Percentiles rank a stretch among this genome's conserved stretches.
Conservation (phyloP, 2,329 filamentous ascomycete genomes). For the Colletotrichum theobromicola region DNA sequence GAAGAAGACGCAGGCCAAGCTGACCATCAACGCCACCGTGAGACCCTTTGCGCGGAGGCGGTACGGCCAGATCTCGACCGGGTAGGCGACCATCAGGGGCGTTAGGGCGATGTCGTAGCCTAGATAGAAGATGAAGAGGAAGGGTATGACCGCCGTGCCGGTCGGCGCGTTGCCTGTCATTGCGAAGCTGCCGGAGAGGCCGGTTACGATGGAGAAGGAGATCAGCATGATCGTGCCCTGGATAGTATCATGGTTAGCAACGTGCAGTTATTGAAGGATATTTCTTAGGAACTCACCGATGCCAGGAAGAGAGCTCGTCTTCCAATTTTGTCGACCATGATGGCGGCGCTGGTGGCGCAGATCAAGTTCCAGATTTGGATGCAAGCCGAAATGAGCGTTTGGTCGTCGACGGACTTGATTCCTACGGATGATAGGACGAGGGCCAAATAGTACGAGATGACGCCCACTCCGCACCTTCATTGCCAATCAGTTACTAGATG, state of each 20-base stretch:
- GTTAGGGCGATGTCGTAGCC: not conserved
- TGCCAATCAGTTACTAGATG: not conserved
- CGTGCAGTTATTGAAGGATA: constrained; percentile 12
- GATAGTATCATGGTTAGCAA: not conserved
- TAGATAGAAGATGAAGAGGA: not conserved
- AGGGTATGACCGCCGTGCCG: not conserved
- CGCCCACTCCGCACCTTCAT: not conserved
- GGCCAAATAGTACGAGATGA: not conserved
- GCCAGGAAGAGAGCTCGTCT: not conserved
- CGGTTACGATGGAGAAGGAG: not conserved
- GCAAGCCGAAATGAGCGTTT: not conserved
- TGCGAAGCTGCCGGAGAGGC: not conserved
- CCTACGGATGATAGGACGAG: constrained; percentile 25
- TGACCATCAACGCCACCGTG: not conserved
- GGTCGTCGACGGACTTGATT: not conserved
- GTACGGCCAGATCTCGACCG: not conserved
- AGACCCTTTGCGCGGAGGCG: not conserved
- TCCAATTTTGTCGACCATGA: not conserved
- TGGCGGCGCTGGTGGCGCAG: not conserved
- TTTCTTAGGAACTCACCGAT: not conserved
- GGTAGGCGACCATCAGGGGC: not conserved
- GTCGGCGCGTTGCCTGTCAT: not conserved
- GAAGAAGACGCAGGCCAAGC: not conserved
- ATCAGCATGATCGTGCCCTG: not conserved
- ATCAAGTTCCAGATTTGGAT: not conserved